A percentile compares a stretch with the other conserved stretches of the same genome.
Evolutionary conservation across 331 rosid species (phyloP).

Genomic region (Ulmus americana): DNA sequence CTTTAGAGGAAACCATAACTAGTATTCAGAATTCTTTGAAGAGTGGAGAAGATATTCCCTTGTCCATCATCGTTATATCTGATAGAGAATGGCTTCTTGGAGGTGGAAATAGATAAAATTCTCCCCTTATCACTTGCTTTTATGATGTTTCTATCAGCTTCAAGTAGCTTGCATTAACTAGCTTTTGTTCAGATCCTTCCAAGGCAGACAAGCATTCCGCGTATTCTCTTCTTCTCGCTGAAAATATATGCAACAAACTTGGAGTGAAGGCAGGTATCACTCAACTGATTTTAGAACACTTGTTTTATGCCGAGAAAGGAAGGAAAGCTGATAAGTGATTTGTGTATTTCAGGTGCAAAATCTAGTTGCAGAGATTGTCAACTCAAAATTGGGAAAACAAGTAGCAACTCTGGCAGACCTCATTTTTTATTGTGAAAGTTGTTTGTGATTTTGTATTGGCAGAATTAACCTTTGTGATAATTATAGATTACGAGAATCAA

Average conservation of each 20-base stretch:
- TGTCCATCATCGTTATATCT: constrained; percentile 69
- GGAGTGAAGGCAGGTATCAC: constrained; percentile 61
- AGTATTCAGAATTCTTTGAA: constrained; percentile 52
- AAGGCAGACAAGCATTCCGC: constrained; percentile 85
- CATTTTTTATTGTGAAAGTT: constrained; percentile 3
- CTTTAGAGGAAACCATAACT: constrained; percentile 57
- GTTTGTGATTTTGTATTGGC: constrained; percentile 10
- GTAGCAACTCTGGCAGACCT: constrained; percentile 34
- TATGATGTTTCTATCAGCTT: constrained; percentile 11
- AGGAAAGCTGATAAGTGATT: constrained; percentile 10
- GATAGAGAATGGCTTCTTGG: constrained; percentile 87
- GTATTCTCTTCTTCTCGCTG: constrained; percentile 83
- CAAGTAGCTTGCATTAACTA: constrained; percentile 28
- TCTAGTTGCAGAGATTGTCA: constrained; percentile 83
- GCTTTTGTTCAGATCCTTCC: constrained; percentile 57
- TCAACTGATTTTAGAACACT: neutral
- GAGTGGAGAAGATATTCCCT: constrained; percentile 43
- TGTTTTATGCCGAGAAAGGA: constrained; percentile 13
- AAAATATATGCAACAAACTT: constrained; percentile 65
- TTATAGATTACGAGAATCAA: constrained; percentile 67
- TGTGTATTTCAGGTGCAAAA: constrained; percentile 68
- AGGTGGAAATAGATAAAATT: constrained; percentile 38
- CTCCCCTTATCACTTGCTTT: neutral
- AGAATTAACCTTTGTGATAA: constrained; percentile 1
- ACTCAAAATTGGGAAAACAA: constrained; percentile 85